Evolutionary conservation across 2,329 filamentous ascomycete species (phyloP).

Genomic region (Cercospora sojina): DNA sequence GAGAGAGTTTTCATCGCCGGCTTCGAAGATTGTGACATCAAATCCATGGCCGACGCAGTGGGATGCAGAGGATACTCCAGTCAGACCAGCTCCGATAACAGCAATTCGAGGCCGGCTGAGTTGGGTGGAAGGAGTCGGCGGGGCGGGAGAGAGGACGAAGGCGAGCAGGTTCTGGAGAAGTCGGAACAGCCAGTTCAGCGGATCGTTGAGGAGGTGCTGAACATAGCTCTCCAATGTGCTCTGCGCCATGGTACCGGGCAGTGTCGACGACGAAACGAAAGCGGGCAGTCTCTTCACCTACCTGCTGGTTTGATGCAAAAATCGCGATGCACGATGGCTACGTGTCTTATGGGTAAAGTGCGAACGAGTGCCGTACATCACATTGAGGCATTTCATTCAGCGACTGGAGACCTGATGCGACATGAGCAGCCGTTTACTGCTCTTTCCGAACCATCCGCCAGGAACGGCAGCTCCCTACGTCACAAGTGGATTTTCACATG

Average conservation of each 20-base stretch:
- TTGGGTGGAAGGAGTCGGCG: slow-evolving; percentile 60
- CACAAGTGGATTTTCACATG: slow-evolving; percentile 2
- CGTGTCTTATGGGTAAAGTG: neutral
- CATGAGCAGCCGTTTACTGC: neutral
- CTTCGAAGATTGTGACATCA: slow-evolving; percentile 76
- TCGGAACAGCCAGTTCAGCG: slow-evolving; percentile 62
- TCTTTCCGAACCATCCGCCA: neutral
- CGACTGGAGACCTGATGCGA: neutral
- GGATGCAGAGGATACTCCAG: slow-evolving; percentile 72
- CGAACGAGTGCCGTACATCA: neutral
- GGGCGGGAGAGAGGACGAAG: slow-evolving; percentile 66
- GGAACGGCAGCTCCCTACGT: neutral
- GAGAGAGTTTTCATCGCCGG: slow-evolving; percentile 62
- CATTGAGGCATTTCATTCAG: neutral
- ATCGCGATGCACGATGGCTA: neutral
- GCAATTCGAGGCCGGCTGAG: slow-evolving; percentile 60
- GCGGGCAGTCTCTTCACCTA: neutral
- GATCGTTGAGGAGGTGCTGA: slow-evolving; percentile 39
- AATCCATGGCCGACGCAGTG: slow-evolving; percentile 86
- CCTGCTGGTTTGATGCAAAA: neutral
- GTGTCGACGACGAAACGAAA: neutral
- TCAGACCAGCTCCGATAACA: slow-evolving; percentile 57
- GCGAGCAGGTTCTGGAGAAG: slow-evolving; percentile 64
- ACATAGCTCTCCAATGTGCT: slow-evolving; percentile 17
- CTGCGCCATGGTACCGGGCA: slow-evolving; percentile 17